phyloP scores from a whole-genome alignment of 345 rosid genomes.

The Physaria fendleri region DNA sequence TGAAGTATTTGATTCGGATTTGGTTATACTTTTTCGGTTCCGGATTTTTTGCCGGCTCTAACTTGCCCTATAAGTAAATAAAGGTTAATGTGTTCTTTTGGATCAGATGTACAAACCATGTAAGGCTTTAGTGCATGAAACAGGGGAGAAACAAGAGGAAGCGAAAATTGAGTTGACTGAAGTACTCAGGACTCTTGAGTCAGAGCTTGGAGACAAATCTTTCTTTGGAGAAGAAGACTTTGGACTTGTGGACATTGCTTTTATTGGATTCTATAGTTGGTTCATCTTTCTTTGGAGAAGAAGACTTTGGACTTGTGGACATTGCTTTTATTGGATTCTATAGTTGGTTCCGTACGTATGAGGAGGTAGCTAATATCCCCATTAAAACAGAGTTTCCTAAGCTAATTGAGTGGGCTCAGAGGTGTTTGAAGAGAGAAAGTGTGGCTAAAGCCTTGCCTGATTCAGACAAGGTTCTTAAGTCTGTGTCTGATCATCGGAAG shows the following conservation, averaged over 20 bases:
- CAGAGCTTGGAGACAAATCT: background rate
- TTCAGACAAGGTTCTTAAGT: constrained; percentile 1
- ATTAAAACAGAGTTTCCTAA: constrained; percentile 3
- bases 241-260: constrained; percentile 9
- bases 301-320: constrained; percentile 4
- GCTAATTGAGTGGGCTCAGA: constrained; percentile 2
- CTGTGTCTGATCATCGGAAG: constrained; percentile 9
- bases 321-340: constrained; percentile 12
- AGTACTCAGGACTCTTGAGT: constrained; percentile 5
- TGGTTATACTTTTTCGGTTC: too few relatives aligned
- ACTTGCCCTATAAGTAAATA: too few relatives aligned
- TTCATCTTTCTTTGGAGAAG: constrained; percentile 2
- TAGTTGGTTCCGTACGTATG: constrained; percentile 10
- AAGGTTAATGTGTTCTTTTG: background rate
- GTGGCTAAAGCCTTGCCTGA: constrained; percentile 16
- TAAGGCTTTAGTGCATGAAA: background rate
- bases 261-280: constrained; percentile 16
- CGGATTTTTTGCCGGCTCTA: too few relatives aligned
- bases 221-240: background rate
- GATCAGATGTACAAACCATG: constrained; percentile 4
- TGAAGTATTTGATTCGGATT: too few relatives aligned
- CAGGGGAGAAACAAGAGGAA: constrained; percentile 10
- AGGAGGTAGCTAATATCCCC: background rate
- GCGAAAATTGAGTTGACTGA: background rate
- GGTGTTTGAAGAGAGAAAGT: constrained; percentile 4